Evolutionary conservation across 1,284 basidiomycete species (phyloP), one percentile per base, ranked within the genome.

Genomic region (Coniferiporia weirii): DNA sequence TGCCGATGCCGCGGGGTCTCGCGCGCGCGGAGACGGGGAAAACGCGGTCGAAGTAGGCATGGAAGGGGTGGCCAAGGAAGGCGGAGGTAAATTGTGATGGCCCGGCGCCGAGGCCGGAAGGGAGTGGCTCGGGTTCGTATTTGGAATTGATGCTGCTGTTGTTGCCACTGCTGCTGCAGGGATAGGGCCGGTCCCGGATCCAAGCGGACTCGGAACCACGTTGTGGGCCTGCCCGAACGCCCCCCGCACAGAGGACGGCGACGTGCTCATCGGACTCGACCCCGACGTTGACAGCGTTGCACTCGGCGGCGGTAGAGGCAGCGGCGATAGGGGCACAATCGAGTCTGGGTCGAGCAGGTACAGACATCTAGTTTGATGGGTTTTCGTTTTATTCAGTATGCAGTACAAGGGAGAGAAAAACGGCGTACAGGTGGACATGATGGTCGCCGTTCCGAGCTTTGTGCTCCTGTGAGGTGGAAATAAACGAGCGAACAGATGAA

Each of bases 371-470:
- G 51, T 27, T 27, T 27, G 57, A 50, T 35, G 59, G n/a, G 52
- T 22, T 36, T 57, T 49, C 20, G 54, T 40, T n/a, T n/a, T n/a
- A 6, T 59, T 36, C 22, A n/a, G 46, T 12, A 58, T 43, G 36
- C 44, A 59, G 43, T 47, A 54, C 48, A 56, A 61, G 46, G 44
- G 34, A 17, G 56, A 48, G 47, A 56, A 64, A 62, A 60, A 48
- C 61, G 45, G 83, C 88, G 67, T 71, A 92, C 88, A 93, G 73
- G 75, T 92, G 87, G 61, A 92, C 80, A 74, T 86, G 86, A 68
- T 86, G 80, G 75, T 89, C 84, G 13, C 60, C 60, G 10, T 64
- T 65, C 34, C 68, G 59, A 20, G 67, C 66, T 62, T 67, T 68
- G 52, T 59, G 59, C 62, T 70, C 68, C 69, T 68, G 48, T 15